phyloP scores from a whole-genome alignment of 2,329 filamentous ascomycete genomes.

The Aspergillus eucalypticola region DNA sequence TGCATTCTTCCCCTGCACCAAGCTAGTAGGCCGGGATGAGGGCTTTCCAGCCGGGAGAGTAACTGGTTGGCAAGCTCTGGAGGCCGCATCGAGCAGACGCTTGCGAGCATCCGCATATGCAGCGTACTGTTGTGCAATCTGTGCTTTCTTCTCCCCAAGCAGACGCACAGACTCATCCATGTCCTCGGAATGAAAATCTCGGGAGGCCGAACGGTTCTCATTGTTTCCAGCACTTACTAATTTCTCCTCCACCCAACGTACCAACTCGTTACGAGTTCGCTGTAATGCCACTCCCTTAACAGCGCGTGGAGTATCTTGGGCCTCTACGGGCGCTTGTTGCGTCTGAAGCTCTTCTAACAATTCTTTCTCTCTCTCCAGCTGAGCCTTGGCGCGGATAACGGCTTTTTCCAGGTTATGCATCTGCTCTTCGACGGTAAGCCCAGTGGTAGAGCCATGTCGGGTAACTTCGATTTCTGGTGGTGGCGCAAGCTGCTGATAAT shows the following conservation, averaged over 20 bases:
- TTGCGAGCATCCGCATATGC: conserved; percentile 40
- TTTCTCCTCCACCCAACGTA: conserved; percentile 54
- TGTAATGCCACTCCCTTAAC: conserved; percentile 42
- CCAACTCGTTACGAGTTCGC: conserved; percentile 50
- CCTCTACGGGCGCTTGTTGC: conserved; percentile 18
- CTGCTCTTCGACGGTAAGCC: conserved; percentile 33
- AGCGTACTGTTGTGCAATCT: conserved; percentile 39
- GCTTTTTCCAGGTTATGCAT: conserved; percentile 42
- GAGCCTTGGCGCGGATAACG: conserved; percentile 38
- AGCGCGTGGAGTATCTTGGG: conserved; percentile 13
- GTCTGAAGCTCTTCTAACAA: conserved; percentile 36
- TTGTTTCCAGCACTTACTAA: conserved; percentile 39
- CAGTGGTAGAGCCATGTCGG: conserved; percentile 9
- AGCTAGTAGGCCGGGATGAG: conserved; percentile 18
- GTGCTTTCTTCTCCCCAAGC: conserved; percentile 34
- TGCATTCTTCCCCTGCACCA: conserved; percentile 10
- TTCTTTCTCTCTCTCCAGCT: conserved; percentile 39
- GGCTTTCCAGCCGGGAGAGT: conserved; percentile 26
- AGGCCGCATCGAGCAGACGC: conserved; percentile 37
- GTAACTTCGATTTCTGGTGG: conserved; percentile 20
- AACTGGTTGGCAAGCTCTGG: conserved; percentile 38
- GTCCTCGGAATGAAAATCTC: conserved; percentile 32
- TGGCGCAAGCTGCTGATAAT: conserved; percentile 16
- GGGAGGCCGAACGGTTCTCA: conserved; percentile 28
- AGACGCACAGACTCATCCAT: conserved; percentile 31